A percentile compares a stretch with the other conserved stretches of the same genome.
Evolutionary conservation across 331 rosid species (phyloP).

Genomic region (Quercus phellos): DNA sequence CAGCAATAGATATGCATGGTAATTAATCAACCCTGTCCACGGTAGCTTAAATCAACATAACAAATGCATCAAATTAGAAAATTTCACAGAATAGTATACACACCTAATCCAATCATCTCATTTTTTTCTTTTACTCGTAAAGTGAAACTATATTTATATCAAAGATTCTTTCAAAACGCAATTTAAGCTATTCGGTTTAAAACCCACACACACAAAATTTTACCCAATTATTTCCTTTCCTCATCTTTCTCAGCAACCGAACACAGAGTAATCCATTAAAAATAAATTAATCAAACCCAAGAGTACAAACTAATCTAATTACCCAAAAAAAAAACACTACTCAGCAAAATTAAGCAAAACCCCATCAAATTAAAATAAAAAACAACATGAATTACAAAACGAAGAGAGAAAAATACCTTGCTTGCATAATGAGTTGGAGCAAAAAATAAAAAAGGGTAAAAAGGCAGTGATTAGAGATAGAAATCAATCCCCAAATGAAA

Average conservation of each 20-base stretch:
- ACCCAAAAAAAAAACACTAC: neutral
- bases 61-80: neutral
- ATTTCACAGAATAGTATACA: neutral
- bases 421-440: no score
- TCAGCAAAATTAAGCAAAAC: neutral
- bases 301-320: neutral
- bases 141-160: neutral
- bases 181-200: no score
- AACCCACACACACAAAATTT: neutral
- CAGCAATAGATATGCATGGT: slow-evolving; percentile 9
- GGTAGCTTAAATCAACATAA: neutral
- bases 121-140: neutral
- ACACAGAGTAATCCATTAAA: neutral
- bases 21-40: neutral
- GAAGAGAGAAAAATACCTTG: neutral
- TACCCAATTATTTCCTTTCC: neutral
- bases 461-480: no score
- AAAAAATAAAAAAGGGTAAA: no score
- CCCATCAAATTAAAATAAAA: neutral
- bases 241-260: neutral
- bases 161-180: neutral
- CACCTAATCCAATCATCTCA: neutral
- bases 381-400: neutral
- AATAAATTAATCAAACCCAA: neutral
- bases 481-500: no score